phyloP scores from a whole-genome alignment of 2,329 filamentous ascomycete genomes.

The Leptographium flavum region DNA sequence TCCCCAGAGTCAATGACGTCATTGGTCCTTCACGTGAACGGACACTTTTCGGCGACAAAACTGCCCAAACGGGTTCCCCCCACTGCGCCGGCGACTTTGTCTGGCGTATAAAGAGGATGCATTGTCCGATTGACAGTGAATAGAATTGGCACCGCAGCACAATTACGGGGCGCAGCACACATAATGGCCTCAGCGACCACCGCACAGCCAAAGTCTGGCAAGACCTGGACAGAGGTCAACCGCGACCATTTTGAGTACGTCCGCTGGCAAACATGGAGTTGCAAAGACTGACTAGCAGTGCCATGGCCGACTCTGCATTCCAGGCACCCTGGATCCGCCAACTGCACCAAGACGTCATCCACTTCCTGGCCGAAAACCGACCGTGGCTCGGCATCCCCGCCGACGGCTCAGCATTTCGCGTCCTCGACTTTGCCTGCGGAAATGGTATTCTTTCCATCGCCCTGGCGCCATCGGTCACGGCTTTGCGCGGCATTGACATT shows the following conservation, averaged over 20 bases:
- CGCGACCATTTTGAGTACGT: slow-evolving; percentile 9
- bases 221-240: slow-evolving; percentile 8
- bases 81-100: no score
- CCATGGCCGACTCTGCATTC: slow-evolving; percentile 1
- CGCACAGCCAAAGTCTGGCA: slow-evolving; percentile 2
- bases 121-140: no score
- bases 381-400: slow-evolving; percentile 8
- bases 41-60: no score
- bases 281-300: no score
- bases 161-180: no score
- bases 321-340: slow-evolving; percentile 5
- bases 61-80: no score
- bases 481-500: slow-evolving; percentile 13
- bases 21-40: no score
- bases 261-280: no score
- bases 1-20: no score
- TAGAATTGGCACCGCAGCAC: no score
- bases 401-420: slow-evolving; percentile 1
- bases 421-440: slow-evolving; percentile 13
- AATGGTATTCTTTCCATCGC: slow-evolving; percentile 8
- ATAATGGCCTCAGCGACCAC: no score
- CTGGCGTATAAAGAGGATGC: no score
- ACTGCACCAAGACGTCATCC: slow-evolving; percentile 3
- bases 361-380: slow-evolving; percentile 4
- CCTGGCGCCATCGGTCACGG: slow-evolving; percentile 2